Evolutionary conservation across 768 basidiomycete species (phyloP).

Genomic region (Kwoniella botswanensis): DNA sequence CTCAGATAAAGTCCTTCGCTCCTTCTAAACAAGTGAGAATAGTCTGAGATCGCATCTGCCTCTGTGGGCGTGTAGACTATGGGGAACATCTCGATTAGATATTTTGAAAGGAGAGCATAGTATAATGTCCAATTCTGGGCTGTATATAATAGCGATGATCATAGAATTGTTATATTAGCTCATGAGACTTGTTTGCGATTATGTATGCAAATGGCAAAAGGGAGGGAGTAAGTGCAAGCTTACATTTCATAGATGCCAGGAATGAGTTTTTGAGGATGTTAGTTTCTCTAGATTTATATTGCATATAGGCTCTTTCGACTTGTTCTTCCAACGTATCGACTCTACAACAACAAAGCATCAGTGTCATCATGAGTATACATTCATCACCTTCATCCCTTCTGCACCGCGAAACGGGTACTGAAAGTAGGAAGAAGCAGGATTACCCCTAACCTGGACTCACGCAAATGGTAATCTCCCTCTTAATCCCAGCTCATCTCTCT

Average conservation of each 20-base stretch:
- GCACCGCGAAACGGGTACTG: too few relatives aligned
- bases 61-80: slow-evolving; percentile 57
- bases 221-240: neutral
- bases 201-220: too few relatives aligned
- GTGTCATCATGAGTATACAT: neutral
- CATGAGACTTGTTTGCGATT: neutral
- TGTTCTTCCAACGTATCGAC: slow-evolving; percentile 76
- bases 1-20: slow-evolving; percentile 75
- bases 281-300: slow-evolving; percentile 60
- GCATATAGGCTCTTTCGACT: slow-evolving; percentile 73
- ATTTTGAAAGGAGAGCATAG: slow-evolving; percentile 68
- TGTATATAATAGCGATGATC: slow-evolving; percentile 14
- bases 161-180: neutral
- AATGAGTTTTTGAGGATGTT: slow-evolving; percentile 74
- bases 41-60: slow-evolving; percentile 80
- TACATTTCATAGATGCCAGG: slow-evolving; percentile 53
- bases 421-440: neutral
- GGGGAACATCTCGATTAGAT: slow-evolving; percentile 66
- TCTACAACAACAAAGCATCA: slow-evolving; percentile 59
- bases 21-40: slow-evolving; percentile 80
- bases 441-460: slow-evolving; percentile 22
- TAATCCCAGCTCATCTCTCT: slow-evolving; percentile 71
- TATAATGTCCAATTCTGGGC: slow-evolving; percentile 69
- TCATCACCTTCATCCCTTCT: neutral
- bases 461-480: slow-evolving; percentile 58